Base-by-base conservation (phyloP, 805 yeast genomes). In the Candida orba region DNA sequence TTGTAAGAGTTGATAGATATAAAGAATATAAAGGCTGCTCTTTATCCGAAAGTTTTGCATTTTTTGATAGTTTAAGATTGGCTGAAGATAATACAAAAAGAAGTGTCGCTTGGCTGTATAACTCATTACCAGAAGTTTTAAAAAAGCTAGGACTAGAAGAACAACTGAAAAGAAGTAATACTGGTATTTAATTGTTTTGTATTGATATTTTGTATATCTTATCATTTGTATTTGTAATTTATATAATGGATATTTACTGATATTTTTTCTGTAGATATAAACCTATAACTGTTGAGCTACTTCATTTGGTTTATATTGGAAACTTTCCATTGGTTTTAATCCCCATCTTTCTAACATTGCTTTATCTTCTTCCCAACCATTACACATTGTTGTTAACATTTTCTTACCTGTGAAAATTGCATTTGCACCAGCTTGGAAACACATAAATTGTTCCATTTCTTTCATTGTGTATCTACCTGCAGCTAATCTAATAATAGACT, bases 391-490 rank as follows among this genome's bases (percentile, higher is more conserved):
- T 3, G 93, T 84, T 44, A 84, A 65, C 91, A 84, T 84, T 51
- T 73, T 76, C 59, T 84, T 81, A 32, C 93, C 93, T 1, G 90
- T 84, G 62, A 84, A 84, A 34, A 84, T 79, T 17, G 91, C 89
- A 61, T 84, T 84, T 51, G 81, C 79, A 17, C 93, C 93, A 30
- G 82, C 78, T 77, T 81, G 71, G 60, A 84, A 84, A 50, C 90
- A 81, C 53, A 84, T 60, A 44, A 80, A 74, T 59, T 84, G 93
- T 52, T 84, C 89, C 45, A 73, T 65, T 53, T 84, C 90, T 51
- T 77, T 80, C 90, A 84, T 83, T 18, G 88, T 79, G 58, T 82
- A 81, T 48, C 93, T 71, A 0, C 93, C 93, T 8, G 93, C 93
- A 3, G 91, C 89, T 41, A 84, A 66, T 49, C 93, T 71, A 47